Base-by-base conservation (phyloP, 2,329 filamentous ascomycete genomes). In the Aspergillus latus region DNA sequence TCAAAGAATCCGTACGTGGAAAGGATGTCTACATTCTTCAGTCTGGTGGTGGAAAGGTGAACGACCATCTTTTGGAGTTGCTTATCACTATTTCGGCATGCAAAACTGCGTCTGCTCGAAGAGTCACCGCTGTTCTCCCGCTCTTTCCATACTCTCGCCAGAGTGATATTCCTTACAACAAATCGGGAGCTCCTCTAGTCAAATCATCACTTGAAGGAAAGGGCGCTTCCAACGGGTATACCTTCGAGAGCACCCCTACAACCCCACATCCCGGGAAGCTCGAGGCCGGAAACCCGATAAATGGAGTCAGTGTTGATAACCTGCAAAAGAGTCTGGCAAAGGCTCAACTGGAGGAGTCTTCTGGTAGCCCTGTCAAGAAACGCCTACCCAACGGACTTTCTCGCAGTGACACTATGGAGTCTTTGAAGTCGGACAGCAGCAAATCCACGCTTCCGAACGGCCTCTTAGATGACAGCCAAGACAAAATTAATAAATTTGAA, bases 11-110 rank as follows among this genome's bases (percentile, higher is more conserved):
- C 11, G 94, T 99, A 50, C 89, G 94, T 66, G 94, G 90, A 66
- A 99, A 99, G 75, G 94, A 99, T 85, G 94, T 97, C 73, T 99
- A 95, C 79, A 97, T 97, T 72, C 91, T 99, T 68, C 93, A 97
- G 76, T 94, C 91, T 42, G 92, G 91, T 65, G 90, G 90, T 65
- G 92, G 91, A 62, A 89, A 89, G 68, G 90, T 97, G 77, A 99
- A 99, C 73, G 94, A 99, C 77, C 87, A 96, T 77, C 85, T 99
- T 63, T 89, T 99, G 79, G 94, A 99, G 72, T 86, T 97, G 49
- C 89, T 96, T 74, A 97, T 97, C 78, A 96, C 94, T 78, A 93
- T 97, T 67, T 96, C 91, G n/a, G 94, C 94, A 59, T 97, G 94
- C 85, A 96, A 96, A 78, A 88, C 89, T 10, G 92, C 92, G 66